Evolutionary conservation across 352 stramenopile species (phyloP).

Genomic region (Nothophytophthora sp.): DNA sequence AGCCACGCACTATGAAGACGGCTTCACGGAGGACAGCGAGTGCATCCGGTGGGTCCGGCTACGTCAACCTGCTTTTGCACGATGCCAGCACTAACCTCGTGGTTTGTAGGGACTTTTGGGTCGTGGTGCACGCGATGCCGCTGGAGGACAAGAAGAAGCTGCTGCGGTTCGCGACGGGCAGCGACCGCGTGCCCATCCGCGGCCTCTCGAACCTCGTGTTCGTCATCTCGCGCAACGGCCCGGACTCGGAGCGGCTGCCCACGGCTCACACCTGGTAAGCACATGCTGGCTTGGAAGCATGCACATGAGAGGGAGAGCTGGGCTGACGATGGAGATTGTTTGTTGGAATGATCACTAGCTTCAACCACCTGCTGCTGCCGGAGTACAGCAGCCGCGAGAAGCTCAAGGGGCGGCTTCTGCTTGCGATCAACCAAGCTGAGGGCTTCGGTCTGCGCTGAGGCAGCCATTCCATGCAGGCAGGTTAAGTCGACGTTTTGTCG

Average conservation of each 20-base stretch:
- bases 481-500: background rate
- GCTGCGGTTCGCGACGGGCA: conserved; percentile 85
- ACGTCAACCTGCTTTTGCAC: background rate
- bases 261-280: conserved; percentile 85
- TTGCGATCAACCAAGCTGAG: conserved; percentile 85
- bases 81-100: background rate
- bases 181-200: conserved; percentile 82
- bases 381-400: conserved; percentile 81
- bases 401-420: conserved; percentile 72
- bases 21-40: conserved; percentile 63
- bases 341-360: conserved; percentile 41
- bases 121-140: conserved; percentile 73
- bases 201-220: conserved; percentile 82
- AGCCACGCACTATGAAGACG: conserved; percentile 76
- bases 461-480: background rate
- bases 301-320: background rate
- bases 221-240: conserved; percentile 83
- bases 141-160: conserved; percentile 88
- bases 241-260: conserved; percentile 81
- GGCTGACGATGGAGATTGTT: conserved; percentile 5
- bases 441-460: conserved; percentile 79
- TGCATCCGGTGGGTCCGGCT: conserved; percentile 48
- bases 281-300: background rate
- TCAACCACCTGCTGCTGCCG: conserved; percentile 88
- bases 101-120: conserved; percentile 72